These are phyloP conservation scores for Naganishia onofrii DNA, from an alignment of 768 basidiomycete genomes.

Conservation along the genomic window DNA sequence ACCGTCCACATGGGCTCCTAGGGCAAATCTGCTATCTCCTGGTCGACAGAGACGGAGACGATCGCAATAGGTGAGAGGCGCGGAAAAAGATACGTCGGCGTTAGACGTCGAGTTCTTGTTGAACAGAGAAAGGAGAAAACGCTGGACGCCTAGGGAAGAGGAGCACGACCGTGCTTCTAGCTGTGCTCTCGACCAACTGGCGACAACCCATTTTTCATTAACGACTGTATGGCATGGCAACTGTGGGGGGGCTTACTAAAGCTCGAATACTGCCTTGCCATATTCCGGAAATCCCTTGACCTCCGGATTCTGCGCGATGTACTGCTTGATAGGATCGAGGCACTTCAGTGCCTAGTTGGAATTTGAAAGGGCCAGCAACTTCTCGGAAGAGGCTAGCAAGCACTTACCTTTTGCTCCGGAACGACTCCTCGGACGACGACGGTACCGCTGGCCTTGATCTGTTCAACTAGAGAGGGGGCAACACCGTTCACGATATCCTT, in stretches of 20 bases:
- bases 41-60: slow-evolving; percentile 70
- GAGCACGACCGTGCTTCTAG: slow-evolving; percentile 68
- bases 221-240: neutral
- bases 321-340: slow-evolving; percentile 55
- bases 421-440: slow-evolving; percentile 64
- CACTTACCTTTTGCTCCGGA: slow-evolving; percentile 42
- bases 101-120: slow-evolving; percentile 20
- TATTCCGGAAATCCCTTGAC: slow-evolving; percentile 61
- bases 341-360: slow-evolving; percentile 36
- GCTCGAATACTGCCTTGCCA: slow-evolving; percentile 63
- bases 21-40: slow-evolving; percentile 66
- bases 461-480: slow-evolving; percentile 30
- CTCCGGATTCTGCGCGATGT: slow-evolving; percentile 40
- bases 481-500: slow-evolving; percentile 35
- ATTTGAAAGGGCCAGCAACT: neutral
- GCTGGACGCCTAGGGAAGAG: slow-evolving; percentile 61
- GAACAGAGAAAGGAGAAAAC: slow-evolving; percentile 35
- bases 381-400: neutral
- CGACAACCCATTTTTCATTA: neutral
- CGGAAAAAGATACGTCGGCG: slow-evolving; percentile 49
- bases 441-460: slow-evolving; percentile 60
- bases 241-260: slow-evolving; percentile 30
- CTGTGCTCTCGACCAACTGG: slow-evolving; percentile 63
- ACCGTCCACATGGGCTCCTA: slow-evolving; percentile 69
- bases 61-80: slow-evolving; percentile 74